Evolutionary conservation across 2,329 filamentous ascomycete genomes (phyloP).

Genomic region (Ceratocystis lukuohia): DNA sequence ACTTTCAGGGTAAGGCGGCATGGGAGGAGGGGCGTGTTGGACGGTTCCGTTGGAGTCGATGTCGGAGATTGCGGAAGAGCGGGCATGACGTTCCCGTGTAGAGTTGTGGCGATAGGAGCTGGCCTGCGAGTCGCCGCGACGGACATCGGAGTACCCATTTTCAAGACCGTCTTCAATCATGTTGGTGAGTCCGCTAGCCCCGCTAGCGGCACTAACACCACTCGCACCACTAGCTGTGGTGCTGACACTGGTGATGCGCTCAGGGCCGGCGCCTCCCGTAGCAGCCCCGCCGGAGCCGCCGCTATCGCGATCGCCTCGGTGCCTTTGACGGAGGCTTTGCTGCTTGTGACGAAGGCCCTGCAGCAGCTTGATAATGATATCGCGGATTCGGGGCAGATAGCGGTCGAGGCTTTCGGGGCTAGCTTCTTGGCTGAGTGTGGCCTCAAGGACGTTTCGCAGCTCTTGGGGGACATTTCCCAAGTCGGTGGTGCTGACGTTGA

Average conservation of each 20-base stretch:
- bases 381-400: constrained; percentile 84
- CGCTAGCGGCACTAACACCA: constrained; percentile 44
- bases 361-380: constrained; percentile 95
- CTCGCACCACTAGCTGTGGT: constrained; percentile 43
- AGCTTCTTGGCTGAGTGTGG: constrained; percentile 91
- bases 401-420: constrained; percentile 86
- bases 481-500: constrained; percentile 89
- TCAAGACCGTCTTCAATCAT: constrained; percentile 48
- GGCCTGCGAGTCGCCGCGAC: constrained; percentile 25
- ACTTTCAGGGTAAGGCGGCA: constrained; percentile 57
- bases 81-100: constrained; percentile 38
- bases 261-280: constrained; percentile 27
- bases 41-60: constrained; percentile 54
- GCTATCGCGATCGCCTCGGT: constrained; percentile 43
- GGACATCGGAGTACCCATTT: constrained; percentile 31
- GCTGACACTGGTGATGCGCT: constrained; percentile 44
- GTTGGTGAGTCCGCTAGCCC: constrained; percentile 42
- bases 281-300: constrained; percentile 9
- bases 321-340: constrained; percentile 61
- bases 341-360: constrained; percentile 97
- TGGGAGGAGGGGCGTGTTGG: constrained; percentile 62
- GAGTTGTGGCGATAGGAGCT: constrained; percentile 38
- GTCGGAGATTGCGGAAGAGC: constrained; percentile 27
- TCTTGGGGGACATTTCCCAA: constrained; percentile 90
- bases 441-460: constrained; percentile 79